Evolutionary conservation across 2,329 filamentous ascomycete species (phyloP).

Genomic region (Colletotrichum sp.): DNA sequence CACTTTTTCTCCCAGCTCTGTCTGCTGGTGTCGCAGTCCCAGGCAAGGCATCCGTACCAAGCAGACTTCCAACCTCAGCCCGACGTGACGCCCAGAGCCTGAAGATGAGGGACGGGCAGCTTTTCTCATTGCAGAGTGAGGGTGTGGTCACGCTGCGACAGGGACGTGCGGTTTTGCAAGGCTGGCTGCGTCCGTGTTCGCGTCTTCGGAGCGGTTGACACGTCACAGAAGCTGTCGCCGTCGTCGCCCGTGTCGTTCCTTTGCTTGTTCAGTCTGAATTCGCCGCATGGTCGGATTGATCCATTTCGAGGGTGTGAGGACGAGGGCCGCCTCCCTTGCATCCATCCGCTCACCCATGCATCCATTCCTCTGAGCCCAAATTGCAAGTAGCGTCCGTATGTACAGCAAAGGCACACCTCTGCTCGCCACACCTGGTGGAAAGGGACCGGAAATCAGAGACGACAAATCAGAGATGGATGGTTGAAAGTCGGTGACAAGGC

Average conservation of each 20-base stretch:
- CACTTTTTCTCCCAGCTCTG: not conserved
- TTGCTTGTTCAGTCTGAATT: not conserved
- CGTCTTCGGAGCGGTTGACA: not conserved
- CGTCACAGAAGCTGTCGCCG: not conserved
- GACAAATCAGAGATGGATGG: not conserved
- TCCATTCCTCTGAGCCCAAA: not conserved
- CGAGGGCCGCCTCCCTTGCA: not conserved
- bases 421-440: not conserved
- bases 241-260: not conserved
- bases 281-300: not conserved
- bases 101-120: not conserved
- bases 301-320: not conserved
- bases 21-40: not conserved
- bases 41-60: not conserved
- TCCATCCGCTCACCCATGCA: not conserved
- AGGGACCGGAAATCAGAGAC: not conserved
- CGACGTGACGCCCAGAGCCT: not conserved
- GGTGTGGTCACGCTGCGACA: not conserved
- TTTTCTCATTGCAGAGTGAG: not conserved
- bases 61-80: not conserved
- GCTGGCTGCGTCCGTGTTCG: not conserved
- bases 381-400: not conserved
- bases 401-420: not conserved
- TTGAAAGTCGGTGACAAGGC: not conserved
- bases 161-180: not conserved